Percentiles rank a stretch among this genome's conserved stretches.
These are phyloP conservation scores for Penicillium sp. DNA, from an alignment of 2,329 filamentous ascomycete genomes.

Conservation along the genomic window DNA sequence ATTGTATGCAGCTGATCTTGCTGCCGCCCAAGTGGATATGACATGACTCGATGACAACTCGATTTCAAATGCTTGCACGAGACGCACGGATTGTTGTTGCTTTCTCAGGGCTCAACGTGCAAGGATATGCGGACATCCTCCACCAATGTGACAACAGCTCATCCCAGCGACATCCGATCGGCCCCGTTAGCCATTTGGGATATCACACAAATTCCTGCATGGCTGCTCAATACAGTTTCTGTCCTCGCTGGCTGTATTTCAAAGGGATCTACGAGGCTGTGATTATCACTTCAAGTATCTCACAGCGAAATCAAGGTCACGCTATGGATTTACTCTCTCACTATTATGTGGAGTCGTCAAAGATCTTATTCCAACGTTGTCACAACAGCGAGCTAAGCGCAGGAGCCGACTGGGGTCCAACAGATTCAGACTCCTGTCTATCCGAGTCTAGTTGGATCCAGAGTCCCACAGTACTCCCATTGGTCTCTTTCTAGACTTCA, in stretches of 20 bases:
- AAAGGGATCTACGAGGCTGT: background rate
- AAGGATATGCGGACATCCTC: background rate
- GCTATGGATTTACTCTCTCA: background rate
- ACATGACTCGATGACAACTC: background rate
- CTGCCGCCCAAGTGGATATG: background rate
- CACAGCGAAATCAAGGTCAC: background rate
- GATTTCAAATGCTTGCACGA: background rate
- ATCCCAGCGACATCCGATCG: background rate
- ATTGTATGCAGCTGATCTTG: background rate
- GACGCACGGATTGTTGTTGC: background rate
- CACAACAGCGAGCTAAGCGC: background rate
- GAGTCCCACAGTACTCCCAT: background rate
- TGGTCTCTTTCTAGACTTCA: background rate
- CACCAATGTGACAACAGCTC: background rate
- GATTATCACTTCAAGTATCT: background rate
- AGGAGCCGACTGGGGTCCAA: background rate
- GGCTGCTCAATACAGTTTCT: background rate
- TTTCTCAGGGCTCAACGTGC: background rate
- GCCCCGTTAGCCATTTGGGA: background rate
- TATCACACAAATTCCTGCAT: background rate
- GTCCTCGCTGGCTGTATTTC: background rate
- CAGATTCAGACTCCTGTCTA: background rate
- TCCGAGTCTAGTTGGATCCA: background rate
- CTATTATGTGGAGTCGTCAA: background rate
- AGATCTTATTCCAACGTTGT: background rate